Conservation (phyloP, 495 filamentous ascomycete species). For the Terfezia claveryi region DNA sequence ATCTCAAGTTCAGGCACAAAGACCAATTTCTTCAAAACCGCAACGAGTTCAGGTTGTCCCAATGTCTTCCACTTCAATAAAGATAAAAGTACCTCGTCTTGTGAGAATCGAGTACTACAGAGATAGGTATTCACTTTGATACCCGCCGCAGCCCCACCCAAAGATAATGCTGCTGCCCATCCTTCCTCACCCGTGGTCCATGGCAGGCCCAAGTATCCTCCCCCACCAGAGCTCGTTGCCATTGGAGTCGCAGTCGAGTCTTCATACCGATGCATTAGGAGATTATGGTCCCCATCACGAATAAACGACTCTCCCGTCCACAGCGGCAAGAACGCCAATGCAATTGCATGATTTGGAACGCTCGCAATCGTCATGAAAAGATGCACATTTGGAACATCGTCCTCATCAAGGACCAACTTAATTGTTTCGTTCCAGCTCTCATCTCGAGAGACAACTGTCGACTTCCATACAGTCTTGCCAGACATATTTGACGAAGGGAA, state of each 20-base stretch:
- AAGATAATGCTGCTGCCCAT: conserved; percentile 11
- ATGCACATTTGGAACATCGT: conserved; percentile 66
- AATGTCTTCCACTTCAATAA: conserved; percentile 70
- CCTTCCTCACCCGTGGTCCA: conserved; percentile 35
- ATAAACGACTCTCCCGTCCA: conserved; percentile 88
- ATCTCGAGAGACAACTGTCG: conserved; percentile 53
- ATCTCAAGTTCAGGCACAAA: conserved; percentile 97
- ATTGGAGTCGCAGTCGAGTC: conserved; percentile 44
- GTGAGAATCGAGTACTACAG: conserved; percentile 87
- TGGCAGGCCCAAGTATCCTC: conserved; percentile 64
- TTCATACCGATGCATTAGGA: conserved; percentile 74
- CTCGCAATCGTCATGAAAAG: conserved; percentile 75
- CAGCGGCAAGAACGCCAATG: conserved; percentile 75
- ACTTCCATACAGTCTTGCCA: conserved; percentile 64
- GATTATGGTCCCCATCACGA: conserved; percentile 57
- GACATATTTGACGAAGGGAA: conserved; percentile 60
- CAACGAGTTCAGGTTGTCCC: conserved; percentile 40
- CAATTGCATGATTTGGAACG: conserved; percentile 65
- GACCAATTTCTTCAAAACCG: conserved; percentile 52
- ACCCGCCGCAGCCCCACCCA: conserved; percentile 32
- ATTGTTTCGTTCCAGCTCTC: conserved; percentile 75
- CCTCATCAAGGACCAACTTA: conserved; percentile 52
- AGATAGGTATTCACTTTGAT: conserved; percentile 68
- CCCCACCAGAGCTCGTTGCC: conserved; percentile 28
- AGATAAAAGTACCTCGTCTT: conserved; percentile 70